Evolutionary conservation across 352 stramenopile species (phyloP).

Genomic region (Aphanomyces stellatus): DNA sequence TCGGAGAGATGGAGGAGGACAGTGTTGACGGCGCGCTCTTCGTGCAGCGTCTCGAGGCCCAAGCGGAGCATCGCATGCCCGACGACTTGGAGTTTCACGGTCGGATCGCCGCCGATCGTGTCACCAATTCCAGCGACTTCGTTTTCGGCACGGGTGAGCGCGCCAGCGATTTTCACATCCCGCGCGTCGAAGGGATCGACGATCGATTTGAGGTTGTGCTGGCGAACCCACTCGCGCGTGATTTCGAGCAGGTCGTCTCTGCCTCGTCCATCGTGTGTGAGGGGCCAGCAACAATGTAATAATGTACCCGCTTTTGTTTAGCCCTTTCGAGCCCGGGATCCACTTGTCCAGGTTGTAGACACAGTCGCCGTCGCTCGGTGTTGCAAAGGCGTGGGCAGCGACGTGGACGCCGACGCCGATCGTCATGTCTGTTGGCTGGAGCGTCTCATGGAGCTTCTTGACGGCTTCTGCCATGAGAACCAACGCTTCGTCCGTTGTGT

Average conservation of each 20-base stretch:
- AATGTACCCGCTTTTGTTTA: constrained; percentile 28
- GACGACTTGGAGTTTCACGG: constrained; percentile 44
- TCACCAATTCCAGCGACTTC: background rate
- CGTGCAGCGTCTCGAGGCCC: constrained; percentile 34
- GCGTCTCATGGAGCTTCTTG: constrained; percentile 26
- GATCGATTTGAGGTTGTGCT: constrained; percentile 43
- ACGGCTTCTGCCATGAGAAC: constrained; percentile 42
- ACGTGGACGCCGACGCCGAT: constrained; percentile 70
- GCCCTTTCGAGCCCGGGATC: constrained; percentile 35
- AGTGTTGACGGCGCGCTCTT: constrained; percentile 54
- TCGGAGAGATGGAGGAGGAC: constrained; percentile 34
- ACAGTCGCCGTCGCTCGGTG: constrained; percentile 17
- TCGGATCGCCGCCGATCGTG: constrained; percentile 32
- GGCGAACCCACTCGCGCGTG: constrained; percentile 36
- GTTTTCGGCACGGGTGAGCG: constrained; percentile 21
- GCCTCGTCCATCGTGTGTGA: background rate
- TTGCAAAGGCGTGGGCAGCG: constrained; percentile 46
- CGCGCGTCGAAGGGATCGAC: constrained; percentile 52
- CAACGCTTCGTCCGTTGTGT: constrained; percentile 51
- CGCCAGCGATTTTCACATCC: constrained; percentile 44
- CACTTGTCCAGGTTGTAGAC: constrained; percentile 68
- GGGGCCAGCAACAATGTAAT: background rate
- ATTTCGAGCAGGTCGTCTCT: constrained; percentile 60
- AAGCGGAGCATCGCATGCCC: constrained; percentile 31
- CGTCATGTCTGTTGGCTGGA: constrained; percentile 17